Base-by-base conservation (phyloP, 306 rosid species). In the Rubus idaeus region DNA sequence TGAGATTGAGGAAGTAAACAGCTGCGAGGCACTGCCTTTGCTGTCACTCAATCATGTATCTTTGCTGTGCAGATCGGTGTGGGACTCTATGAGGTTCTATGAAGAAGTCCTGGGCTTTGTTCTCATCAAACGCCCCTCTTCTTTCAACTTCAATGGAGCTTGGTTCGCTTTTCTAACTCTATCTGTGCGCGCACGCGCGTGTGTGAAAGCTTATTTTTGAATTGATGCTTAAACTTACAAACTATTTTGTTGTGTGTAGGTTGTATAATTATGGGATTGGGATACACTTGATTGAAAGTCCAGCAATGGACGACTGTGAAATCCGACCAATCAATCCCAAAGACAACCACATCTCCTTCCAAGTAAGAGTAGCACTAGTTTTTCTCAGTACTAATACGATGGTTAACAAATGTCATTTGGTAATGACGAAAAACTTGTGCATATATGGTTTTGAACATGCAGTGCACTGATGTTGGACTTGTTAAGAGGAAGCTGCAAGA, bases 131-230 rank as follows among this genome's bases (percentile, higher is more conserved):
- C 87, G 94, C 71, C 97, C 97, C 14, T 89, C 94, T 67, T 91
- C 97, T 76, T 91, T 91, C 90, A 89, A 88, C 8, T 91, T 91
- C 85, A 91, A 82, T 67, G 97, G 97, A 73, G 97, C 97, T 71
- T 91, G 97, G 97, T 89, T 42, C 75, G 80, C 51, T 70, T 5
- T 5, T 55, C 20, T 63, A 39, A 47, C 37, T 70, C 18, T 60
- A 9, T 65, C 7, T 17, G 2, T 44, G 26, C 46, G 58, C 46
- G 46, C 7, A 10, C 2, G 35, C 2, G 35, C 1, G 35, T 30
- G 35, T 1, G 35, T 1, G 35, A 30, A 50, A 58, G 17, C 6
- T 21, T 62, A 52, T 8, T 35, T 53, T 18, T 8, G 0, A 16
- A n/a, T 6, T 4, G 1, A 64, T 7, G 70, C 70, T 64, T 42